These are phyloP conservation scores for Hypoxylon lienhwacheense DNA, from an alignment of 495 filamentous ascomycete species.

Conservation along the genomic window DNA sequence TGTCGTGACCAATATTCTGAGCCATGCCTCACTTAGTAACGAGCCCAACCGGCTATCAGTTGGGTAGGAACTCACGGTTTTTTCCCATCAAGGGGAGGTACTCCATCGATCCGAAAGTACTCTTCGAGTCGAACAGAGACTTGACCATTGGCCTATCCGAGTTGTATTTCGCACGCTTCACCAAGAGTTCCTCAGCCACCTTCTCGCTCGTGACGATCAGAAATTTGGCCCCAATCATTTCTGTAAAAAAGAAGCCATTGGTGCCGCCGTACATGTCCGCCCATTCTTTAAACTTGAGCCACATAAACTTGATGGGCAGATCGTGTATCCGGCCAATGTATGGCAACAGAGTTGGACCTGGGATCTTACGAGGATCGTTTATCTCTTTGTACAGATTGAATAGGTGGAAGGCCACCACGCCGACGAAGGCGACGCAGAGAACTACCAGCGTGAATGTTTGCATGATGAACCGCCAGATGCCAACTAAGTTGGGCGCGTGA, in stretches of 20 bases:
- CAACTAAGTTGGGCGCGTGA: slow-evolving; percentile 1
- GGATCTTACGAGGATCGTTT: slow-evolving; percentile 39
- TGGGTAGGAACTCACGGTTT: slow-evolving; percentile 38
- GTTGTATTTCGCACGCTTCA: slow-evolving; percentile 51
- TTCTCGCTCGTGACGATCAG: slow-evolving; percentile 56
- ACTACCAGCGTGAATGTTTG: slow-evolving; percentile 30
- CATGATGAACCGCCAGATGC: slow-evolving; percentile 19
- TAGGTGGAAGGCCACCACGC: slow-evolving; percentile 34
- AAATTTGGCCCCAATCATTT: slow-evolving; percentile 51
- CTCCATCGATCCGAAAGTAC: slow-evolving; percentile 43
- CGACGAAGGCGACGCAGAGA: slow-evolving; percentile 29
- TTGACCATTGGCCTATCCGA: slow-evolving; percentile 48
- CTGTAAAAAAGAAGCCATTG: slow-evolving; percentile 49
- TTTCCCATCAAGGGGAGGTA: slow-evolving; percentile 48
- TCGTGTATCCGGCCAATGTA: slow-evolving; percentile 52
- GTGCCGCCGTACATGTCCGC: slow-evolving; percentile 48
- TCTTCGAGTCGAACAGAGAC: slow-evolving; percentile 49
- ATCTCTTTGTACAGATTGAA: slow-evolving; percentile 38
- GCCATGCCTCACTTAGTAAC: slow-evolving; percentile 8
- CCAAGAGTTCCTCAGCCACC: slow-evolving; percentile 55
- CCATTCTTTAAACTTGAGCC: slow-evolving; percentile 58
- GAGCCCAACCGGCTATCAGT: neutral
- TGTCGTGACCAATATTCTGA: slow-evolving; percentile 48
- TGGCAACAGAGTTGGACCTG: slow-evolving; percentile 45
- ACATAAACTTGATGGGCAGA: slow-evolving; percentile 50